Conservation (phyloP, 148 eudicot genomes). For the Amaranthus cruentus region DNA sequence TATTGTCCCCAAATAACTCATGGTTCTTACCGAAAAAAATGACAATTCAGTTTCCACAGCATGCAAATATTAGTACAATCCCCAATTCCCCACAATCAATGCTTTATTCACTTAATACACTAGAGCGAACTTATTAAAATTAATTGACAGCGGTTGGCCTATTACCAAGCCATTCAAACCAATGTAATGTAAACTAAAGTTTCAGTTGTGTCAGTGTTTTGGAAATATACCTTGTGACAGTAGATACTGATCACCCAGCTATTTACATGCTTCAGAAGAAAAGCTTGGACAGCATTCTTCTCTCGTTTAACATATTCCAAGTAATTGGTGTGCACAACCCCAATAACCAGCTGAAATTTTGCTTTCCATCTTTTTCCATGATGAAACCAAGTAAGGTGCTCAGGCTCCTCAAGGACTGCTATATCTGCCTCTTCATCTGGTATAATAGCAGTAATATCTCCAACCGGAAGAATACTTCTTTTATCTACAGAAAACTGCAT, state of each 20-base stretch:
- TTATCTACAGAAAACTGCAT: conserved; percentile 71
- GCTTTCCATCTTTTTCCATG: conserved; percentile 94
- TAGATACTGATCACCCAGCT: conserved; percentile 87
- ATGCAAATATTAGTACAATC: neutral
- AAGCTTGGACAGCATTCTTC: conserved; percentile 68
- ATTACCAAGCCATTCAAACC: neutral
- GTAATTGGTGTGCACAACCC: conserved; percentile 91
- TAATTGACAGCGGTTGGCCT: neutral
- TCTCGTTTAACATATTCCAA: conserved; percentile 87
- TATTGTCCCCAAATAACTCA: too few species aligned
- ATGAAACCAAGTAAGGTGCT: conserved; percentile 99
- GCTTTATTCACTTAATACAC: neutral
- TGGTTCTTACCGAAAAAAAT: too few species aligned
- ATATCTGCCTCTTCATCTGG: conserved; percentile 90
- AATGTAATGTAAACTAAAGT: neutral
- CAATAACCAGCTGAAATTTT: conserved; percentile 74
- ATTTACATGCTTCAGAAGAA: conserved; percentile 63
- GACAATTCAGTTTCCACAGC: neutral
- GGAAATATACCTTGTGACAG: conserved; percentile 73
- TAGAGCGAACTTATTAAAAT: neutral
- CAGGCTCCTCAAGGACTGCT: conserved; percentile 98
- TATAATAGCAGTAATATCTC: conserved; percentile 77
- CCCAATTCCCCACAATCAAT: neutral
- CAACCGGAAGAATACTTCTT: conserved; percentile 89
- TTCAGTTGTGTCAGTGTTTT: neutral